Evolutionary conservation across 352 stramenopile genomes (phyloP).

Genomic region (Phytophthora uliginosa): DNA sequence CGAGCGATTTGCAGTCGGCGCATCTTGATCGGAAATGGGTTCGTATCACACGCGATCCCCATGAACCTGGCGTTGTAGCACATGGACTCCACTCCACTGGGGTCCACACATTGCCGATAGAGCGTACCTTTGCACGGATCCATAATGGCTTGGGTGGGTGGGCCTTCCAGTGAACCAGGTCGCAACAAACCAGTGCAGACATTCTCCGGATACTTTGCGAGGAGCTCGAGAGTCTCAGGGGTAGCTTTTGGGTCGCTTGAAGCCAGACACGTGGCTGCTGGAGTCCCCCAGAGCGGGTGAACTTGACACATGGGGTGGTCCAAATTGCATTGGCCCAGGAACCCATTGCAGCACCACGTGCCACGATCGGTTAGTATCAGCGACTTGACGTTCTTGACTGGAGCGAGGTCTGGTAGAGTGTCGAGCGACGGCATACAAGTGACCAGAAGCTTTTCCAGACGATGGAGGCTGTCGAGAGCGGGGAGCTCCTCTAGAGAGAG

Average conservation of each 20-base stretch:
- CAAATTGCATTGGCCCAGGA: constrained; percentile 28
- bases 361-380: constrained; percentile 8
- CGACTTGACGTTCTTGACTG: constrained; percentile 9
- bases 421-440: background rate
- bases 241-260: constrained; percentile 5
- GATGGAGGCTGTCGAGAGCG: constrained; percentile 6
- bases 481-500: constrained; percentile 12
- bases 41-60: too few relatives aligned
- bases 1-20: constrained; percentile 21
- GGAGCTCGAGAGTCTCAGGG: constrained; percentile 10
- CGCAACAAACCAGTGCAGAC: constrained; percentile 1
- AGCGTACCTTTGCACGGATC: constrained; percentile 41
- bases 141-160: background rate
- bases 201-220: background rate
- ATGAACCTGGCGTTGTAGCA: constrained; percentile 19
- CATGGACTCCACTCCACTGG: constrained; percentile 13
- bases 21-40: background rate
- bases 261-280: constrained; percentile 16
- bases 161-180: constrained; percentile 6
- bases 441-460: constrained; percentile 27
- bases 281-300: constrained; percentile 20
- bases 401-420: constrained; percentile 20
- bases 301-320: constrained; percentile 10
- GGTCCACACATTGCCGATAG: constrained; percentile 33
- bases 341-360: constrained; percentile 39